Base-by-base conservation (phyloP, 306 rosid species). In the Pyrus betulifolia region DNA sequence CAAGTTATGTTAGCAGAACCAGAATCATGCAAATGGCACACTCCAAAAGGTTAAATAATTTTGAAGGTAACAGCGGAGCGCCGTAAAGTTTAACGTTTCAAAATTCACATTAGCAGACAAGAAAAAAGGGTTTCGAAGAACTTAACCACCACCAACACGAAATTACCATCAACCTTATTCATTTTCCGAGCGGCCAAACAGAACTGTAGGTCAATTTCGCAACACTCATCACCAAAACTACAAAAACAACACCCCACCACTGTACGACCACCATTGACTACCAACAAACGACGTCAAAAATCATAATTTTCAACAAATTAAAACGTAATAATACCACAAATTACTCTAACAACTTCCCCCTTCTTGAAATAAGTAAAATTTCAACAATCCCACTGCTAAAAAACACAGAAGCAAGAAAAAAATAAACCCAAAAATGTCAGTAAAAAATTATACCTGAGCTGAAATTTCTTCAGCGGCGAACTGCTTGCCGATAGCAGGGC, bases 401-500 rank as follows among this genome's bases (percentile, higher is more conserved):
- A 87, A 85, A 28, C 82, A 86, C 8, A 62, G 5, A 28, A n/a
- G 27, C 9, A 27, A 14, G 0, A 25, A 14, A n/a, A n/a, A 23
- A 13, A 10, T 31, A 27, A 30, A 13, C 71, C 23, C 61, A 60
- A 30, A 21, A 14, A 40, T 21, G 2, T 5, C 8, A 12, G 28
- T 0, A 23, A 7, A 31, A 31, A 52, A 25, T 21, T 1, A 42
- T 72, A 93, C 98, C 97, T 91, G 98, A 12, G 98, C 98, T 0
- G 98, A 93, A 49, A 93, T 93, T 72, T 89, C 93, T 65, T 89
- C 91, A 0, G 93, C 91, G 0, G 93, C 93, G 12, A 89, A 89
- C 76, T 86, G 88, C 8, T 85, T 89, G 15, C 91, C 93, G 42
- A 89, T 85, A 5, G 86, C 91, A 10, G 93, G 93, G 30, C 93